Conservation (phyloP, 805 yeast species). For the Sungouiozyma ichnusensis region DNA sequence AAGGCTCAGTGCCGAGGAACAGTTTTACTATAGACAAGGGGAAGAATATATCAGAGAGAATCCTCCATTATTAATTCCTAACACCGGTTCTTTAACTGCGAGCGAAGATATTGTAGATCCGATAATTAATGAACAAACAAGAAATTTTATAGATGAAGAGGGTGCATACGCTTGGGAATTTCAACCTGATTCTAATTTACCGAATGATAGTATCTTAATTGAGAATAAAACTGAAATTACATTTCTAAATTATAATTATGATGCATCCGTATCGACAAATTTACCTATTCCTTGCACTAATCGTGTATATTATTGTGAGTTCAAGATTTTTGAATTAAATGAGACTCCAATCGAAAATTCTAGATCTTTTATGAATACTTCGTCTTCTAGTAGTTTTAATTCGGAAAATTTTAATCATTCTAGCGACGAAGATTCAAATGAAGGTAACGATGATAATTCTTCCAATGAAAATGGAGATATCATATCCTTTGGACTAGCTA, state of each 20-base stretch:
- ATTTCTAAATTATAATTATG: slow-evolving; percentile 45
- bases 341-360: slow-evolving; percentile 35
- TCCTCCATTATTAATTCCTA: slow-evolving; percentile 36
- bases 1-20: slow-evolving; percentile 40
- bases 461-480: slow-evolving; percentile 30
- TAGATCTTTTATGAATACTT: neutral
- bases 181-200: slow-evolving; percentile 41
- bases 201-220: slow-evolving; percentile 48
- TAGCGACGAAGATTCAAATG: neutral
- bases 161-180: slow-evolving; percentile 91
- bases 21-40: slow-evolving; percentile 32
- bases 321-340: slow-evolving; percentile 65
- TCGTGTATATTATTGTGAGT: slow-evolving; percentile 83
- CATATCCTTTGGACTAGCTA: slow-evolving; percentile 69
- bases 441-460: neutral
- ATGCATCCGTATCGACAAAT: slow-evolving; percentile 66
- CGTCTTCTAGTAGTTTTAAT: neutral
- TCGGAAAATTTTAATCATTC: neutral
- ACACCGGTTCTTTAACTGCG: slow-evolving; percentile 4
- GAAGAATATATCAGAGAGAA: slow-evolving; percentile 29
- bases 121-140: slow-evolving; percentile 26
- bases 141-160: slow-evolving; percentile 63
- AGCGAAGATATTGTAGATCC: slow-evolving; percentile 23
- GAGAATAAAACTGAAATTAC: slow-evolving; percentile 54
- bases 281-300: slow-evolving; percentile 74